Evolutionary conservation across 345 rosid species (phyloP), one percentile per base, ranked within the genome.

Genomic region (Populus euphratica): DNA sequence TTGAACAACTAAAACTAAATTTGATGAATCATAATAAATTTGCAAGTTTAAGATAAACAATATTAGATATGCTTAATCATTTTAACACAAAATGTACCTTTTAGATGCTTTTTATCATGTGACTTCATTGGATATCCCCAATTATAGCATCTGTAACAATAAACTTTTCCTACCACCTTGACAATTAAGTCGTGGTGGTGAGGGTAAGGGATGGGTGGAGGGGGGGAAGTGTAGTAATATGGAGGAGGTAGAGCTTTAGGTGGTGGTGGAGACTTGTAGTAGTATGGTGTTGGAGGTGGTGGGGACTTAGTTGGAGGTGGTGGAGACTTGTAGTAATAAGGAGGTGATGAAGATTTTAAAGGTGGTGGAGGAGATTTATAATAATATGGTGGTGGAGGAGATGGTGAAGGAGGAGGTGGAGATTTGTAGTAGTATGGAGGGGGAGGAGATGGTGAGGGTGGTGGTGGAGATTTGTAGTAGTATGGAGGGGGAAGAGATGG

Each of bases 101-200:
- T 78, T 61, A 81, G 80, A 73, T 84, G 82, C 25, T 84, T 81
- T 69, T 81, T 84, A 44, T 39, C 4, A 36, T 81, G 82, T 16
- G 87, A 84, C 64, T 81, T 76, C 13, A 12, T 2, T 17, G 83
- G 80, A 38, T 76, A 72, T 2, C 5, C 14, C 80, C 77, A 76
- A 4, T 72, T 80, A 31, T 81, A 81, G 3, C 83, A 81, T 38
- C 70, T 67, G 21, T 72, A 76, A 63, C 83, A 81, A 35, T 84
- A 84, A 33, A 84, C 87, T 69, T 84, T 81, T 8, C 87, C 87
- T 20, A 84, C 87, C 12, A 84, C 87, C 79, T 84, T 84, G 6
- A 81, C 72, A 0, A 76, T 54, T 38, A 81, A 43, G 35, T 81
- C 47, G 27, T 73, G 59, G 68, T 59, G 81, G 41, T 59, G 73